These are phyloP conservation scores for Rhodosporidiobolus odoratus DNA, from an alignment of 768 basidiomycete species.

Conservation along the genomic window DNA sequence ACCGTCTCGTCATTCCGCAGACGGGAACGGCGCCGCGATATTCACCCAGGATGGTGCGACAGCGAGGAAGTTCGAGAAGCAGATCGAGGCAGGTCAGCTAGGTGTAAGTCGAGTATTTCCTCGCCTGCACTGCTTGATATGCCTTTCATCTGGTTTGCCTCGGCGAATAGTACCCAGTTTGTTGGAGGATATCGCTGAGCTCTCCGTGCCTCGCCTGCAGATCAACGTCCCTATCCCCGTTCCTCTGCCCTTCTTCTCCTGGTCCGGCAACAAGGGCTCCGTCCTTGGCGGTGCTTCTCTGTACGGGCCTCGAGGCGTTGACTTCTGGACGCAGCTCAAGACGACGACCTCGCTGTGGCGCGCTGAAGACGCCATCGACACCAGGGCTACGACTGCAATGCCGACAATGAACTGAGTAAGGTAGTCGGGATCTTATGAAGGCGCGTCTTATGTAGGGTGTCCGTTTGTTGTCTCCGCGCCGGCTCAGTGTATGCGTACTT, in stretches of 20 bases:
- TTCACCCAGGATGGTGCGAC: constrained; percentile 96
- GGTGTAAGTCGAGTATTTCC: constrained; percentile 57
- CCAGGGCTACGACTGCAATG: constrained; percentile 45
- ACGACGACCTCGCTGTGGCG: constrained; percentile 60
- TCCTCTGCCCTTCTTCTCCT: constrained; percentile 84
- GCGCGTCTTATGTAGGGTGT: too few relatives aligned
- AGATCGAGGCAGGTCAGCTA: constrained; percentile 68
- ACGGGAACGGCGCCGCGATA: constrained; percentile 83
- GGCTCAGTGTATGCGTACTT: too few relatives aligned
- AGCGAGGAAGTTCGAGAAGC: constrained; percentile 82
- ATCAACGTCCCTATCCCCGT: constrained; percentile 73
- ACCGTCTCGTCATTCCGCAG: constrained; percentile 22
- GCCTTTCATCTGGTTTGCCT: not conserved
- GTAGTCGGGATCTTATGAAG: too few relatives aligned
- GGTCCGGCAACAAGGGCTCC: constrained; percentile 75
- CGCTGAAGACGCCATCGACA: constrained; percentile 56
- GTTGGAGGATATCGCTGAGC: not conserved
- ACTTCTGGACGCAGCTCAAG: constrained; percentile 94
- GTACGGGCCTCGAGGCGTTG: constrained; percentile 76
- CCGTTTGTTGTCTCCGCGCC: too few relatives aligned
- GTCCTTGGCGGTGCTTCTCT: constrained; percentile 57
- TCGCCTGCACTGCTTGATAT: not conserved
- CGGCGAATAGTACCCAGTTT: too few relatives aligned
- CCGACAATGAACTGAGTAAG: too few relatives aligned
- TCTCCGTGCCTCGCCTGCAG: too few relatives aligned